Percentiles rank a stretch among this genome's conserved stretches.
These are phyloP conservation scores for Russula sp. DNA, from an alignment of 768 basidiomycete genomes.

Conservation along the genomic window DNA sequence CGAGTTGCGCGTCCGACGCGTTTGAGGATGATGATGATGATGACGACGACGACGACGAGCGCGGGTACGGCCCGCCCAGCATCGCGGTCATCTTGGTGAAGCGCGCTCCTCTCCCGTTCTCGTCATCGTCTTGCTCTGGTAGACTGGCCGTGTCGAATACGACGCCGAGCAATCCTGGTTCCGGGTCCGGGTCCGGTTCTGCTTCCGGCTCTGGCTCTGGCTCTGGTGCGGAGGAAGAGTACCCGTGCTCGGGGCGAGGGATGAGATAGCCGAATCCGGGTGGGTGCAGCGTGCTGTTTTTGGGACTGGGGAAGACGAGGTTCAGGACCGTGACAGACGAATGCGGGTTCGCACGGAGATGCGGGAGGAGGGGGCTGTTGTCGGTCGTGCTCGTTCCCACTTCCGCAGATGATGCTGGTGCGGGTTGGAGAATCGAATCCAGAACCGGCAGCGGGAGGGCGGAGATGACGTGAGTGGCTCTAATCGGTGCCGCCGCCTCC, in stretches of 20 bases:
- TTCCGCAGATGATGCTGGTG: constrained; percentile 22
- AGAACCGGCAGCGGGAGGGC: constrained; percentile 61
- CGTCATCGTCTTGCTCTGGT: constrained; percentile 43
- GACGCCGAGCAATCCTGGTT: constrained; percentile 62
- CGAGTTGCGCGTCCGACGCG: constrained; percentile 20
- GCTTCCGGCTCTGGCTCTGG: background rate
- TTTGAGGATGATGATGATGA: too few relatives aligned
- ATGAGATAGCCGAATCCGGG: constrained; percentile 92
- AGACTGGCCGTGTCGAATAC: constrained; percentile 86
- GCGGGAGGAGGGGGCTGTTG: constrained; percentile 37
- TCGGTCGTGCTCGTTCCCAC: background rate
- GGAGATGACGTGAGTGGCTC: constrained; percentile 67
- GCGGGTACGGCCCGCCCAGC: constrained; percentile 71
- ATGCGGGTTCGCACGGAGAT: constrained; percentile 60
- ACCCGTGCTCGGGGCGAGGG: constrained; percentile 61
- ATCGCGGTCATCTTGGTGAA: constrained; percentile 84
- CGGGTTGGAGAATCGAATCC: constrained; percentile 32
- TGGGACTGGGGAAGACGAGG: constrained; percentile 60
- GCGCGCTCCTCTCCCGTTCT: constrained; percentile 23
- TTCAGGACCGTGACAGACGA: constrained; percentile 87
- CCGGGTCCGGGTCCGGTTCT: background rate
- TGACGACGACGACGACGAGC: too few relatives aligned
- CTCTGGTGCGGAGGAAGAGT: constrained; percentile 26
- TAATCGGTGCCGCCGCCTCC: constrained; percentile 27
- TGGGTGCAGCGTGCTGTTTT: constrained; percentile 54